Base-by-base conservation (phyloP, 2,329 filamentous ascomycete genomes). In the Arthrobotrys megalospora region DNA sequence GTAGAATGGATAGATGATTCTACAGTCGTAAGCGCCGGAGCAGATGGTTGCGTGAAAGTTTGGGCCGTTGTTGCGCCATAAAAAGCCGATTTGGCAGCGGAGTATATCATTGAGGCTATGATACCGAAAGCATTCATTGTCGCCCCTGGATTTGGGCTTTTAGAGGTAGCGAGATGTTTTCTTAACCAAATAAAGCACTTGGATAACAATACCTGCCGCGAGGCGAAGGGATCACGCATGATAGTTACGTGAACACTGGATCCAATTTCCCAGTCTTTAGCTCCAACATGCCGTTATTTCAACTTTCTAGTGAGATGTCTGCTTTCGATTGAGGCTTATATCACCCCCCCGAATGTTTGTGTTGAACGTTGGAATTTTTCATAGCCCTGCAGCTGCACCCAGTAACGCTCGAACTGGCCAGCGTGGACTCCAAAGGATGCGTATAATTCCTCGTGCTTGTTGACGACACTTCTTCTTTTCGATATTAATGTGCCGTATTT, bases 31-130 rank as follows among this genome's bases (percentile, higher is more conserved):
- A 96, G 91, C 81, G 90, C 90, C 3, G 96, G 96, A 53, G 92
- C 91, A 10, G 96, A 99, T 87, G 95, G 93, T 38, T 91, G 93
- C 0, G 89, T 99, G 58, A 99, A 98, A 87, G 88, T 95, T 62
- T 99, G 96, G 96, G 63, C 34, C 11, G 75, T 78, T 24, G 45
- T 50, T 10, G 11, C 65, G 6, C 47, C 73, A 32, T 77, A 50
- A 68, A 6, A 3, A 1, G 11, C 34, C 32, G n/a, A 21, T 8
- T 32, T n/a, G 3, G 36, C 2, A 6, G 4, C 16, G 24, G 32
- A 38, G n/a, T 19, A 19, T 16, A 11, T 19, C 14, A n/a, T 52
- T 52, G 21, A 8, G 24, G 48, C n/a, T 55, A 58, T 45, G 41
- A 5, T 32, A 6, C 2, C 14, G 10, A 21, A 55, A 6, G 32